Evolutionary conservation across 2,329 filamentous ascomycete species (phyloP).

Genomic region (Ophiostoma tasmaniense): DNA sequence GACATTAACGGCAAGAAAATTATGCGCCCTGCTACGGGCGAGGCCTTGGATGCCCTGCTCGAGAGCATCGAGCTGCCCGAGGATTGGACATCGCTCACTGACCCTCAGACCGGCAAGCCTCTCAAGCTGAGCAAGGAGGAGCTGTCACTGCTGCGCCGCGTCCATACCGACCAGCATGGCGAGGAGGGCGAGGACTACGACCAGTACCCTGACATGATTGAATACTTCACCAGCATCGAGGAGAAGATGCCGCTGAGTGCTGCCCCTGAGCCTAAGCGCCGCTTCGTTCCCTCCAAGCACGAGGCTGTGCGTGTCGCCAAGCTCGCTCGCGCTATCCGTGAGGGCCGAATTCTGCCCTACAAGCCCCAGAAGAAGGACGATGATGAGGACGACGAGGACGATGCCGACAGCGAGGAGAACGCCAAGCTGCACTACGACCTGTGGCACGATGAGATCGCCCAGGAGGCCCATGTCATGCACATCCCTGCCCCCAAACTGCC

Average conservation of each 20-base stretch:
- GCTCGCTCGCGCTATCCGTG: constrained; percentile 87
- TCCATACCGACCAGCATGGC: constrained; percentile 82
- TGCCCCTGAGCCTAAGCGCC: constrained; percentile 89
- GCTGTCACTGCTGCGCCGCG: constrained; percentile 74
- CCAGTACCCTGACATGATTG: constrained; percentile 84
- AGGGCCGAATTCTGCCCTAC: constrained; percentile 89
- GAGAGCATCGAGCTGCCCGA: constrained; percentile 96
- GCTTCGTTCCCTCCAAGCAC: constrained; percentile 93
- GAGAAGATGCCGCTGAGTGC: constrained; percentile 93
- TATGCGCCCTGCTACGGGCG: constrained; percentile 86
- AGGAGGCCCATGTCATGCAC: constrained; percentile 83
- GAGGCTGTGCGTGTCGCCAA: constrained; percentile 96
- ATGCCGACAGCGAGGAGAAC: constrained; percentile 48
- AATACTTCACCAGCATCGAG: constrained; percentile 84
- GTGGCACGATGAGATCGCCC: constrained; percentile 85
- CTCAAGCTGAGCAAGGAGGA: constrained; percentile 81
- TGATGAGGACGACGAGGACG: constrained; percentile 49
- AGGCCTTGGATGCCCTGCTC: constrained; percentile 84
- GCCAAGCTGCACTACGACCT: constrained; percentile 74
- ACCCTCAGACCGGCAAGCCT: constrained; percentile 88
- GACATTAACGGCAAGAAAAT: constrained; percentile 99
- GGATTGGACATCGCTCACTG: constrained; percentile 93
- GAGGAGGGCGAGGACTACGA: constrained; percentile 83
- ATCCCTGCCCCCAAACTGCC: constrained; percentile 88
- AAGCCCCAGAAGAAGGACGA: constrained; percentile 55